Percentiles rank a stretch among this genome's conserved stretches.
phyloP scores from a whole-genome alignment of 169 alveolate genomes.

The Perkinsus olseni region DNA sequence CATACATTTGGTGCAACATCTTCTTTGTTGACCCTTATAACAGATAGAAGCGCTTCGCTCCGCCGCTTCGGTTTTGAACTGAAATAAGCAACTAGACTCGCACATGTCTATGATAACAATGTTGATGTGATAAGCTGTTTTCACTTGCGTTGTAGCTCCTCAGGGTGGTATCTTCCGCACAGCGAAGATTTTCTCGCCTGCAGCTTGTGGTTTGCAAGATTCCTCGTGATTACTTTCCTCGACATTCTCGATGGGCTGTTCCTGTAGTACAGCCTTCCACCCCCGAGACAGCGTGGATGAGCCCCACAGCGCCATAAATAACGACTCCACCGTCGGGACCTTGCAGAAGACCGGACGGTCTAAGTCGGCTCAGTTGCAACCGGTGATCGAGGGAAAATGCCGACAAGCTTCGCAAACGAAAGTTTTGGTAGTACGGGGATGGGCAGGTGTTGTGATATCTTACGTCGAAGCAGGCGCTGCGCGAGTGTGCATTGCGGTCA shows the following conservation, averaged over 20 bases:
- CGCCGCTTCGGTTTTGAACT: no score
- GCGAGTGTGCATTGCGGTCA: not conserved
- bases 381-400: not conserved
- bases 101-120: not conserved
- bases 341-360: not conserved
- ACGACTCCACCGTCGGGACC: not conserved
- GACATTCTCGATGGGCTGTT: not conserved
- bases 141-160: no score
- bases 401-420: not conserved
- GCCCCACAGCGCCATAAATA: not conserved
- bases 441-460: not conserved
- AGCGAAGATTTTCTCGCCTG: no score
- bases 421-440: not conserved
- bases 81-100: not conserved
- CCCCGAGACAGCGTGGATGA: not conserved
- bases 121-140: no score
- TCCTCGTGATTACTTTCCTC: no score
- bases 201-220: no score
- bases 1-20: not conserved
- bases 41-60: not conserved
- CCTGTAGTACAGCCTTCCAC: not conserved
- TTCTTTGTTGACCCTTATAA: not conserved
- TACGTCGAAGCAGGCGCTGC: not conserved
- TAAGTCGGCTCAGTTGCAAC: not conserved
- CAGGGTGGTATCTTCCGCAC: no score